Base-by-base conservation (phyloP, 805 yeast genomes). In the Ogataea ramenticola region DNA sequence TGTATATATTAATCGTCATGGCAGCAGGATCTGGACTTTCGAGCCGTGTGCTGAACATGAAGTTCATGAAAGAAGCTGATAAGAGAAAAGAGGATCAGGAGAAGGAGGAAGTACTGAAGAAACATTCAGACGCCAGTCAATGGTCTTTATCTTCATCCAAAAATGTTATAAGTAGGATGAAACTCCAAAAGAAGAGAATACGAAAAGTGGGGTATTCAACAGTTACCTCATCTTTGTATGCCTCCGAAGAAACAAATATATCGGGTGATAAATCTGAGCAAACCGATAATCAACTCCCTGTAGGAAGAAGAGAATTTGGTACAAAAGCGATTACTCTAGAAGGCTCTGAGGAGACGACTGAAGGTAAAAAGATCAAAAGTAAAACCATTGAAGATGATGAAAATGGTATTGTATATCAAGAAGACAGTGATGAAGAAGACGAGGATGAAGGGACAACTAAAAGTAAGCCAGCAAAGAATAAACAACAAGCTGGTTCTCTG, bases 41-140 rank as follows among this genome's bases (percentile, higher is more conserved):
- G 24, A 76, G 77, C 54, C 74, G 88, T 54, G 86, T 87, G 54
- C 68, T 82, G 79, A 83, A 82, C 74, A 87, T 87, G 96, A 87
- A 86, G 71, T 80, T 79, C 67, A 76, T 79, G 80, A 67, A 54
- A 43, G 56, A 71, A 31, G 76, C 73, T 20, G 70, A 64, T 33
- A 57, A 58, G n/a, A 61, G 54, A 21, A 64, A 57, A 21, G 58
- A 57, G 46, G 53, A 56, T 43, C 57, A 59, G 26, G 55, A 67
- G 33, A 58, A 60, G n/a, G 68, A 65, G 59, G 33, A 49, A 55
- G 34, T 55, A 57, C 43, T n/a, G 20, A 63, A 56, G 39, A 74
- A 69, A 43, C 60, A 73, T 15, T 65, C 62, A 36, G 86, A 80
- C 50, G 19, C 54, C 7, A 75, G 80, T 29, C 79, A 75, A 54